These are phyloP conservation scores for Coemansia sp. DNA, from an alignment of 192 early-diverging fungal species.

Conservation along the genomic window DNA sequence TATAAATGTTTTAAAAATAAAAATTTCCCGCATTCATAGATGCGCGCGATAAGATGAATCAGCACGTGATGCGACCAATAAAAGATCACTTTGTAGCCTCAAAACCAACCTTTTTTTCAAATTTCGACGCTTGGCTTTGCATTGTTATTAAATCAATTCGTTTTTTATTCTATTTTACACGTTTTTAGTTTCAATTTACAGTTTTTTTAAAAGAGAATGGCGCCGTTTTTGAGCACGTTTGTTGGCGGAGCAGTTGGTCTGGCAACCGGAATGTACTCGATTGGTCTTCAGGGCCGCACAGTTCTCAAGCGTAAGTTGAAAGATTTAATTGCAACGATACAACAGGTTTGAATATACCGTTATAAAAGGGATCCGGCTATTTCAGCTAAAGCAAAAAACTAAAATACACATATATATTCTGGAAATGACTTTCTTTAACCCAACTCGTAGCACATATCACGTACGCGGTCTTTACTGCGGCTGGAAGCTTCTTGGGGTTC, in stretches of 20 bases:
- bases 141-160: neutral
- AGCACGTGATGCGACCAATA: no score
- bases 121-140: no score
- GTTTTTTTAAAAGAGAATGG: slow-evolving; percentile 6
- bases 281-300: slow-evolving; percentile 38
- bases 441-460: slow-evolving; percentile 31
- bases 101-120: no score
- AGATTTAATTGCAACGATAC: neutral
- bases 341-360: no score
- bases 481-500: slow-evolving; percentile 33
- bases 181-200: neutral
- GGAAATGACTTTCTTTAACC: no score
- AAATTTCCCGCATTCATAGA: no score
- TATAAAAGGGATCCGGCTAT: no score
- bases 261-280: slow-evolving; percentile 47
- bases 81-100: no score
- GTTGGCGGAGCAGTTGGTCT: slow-evolving; percentile 44
- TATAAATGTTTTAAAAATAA: no score
- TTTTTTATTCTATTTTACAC: neutral
- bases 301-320: slow-evolving; percentile 35
- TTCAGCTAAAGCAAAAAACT: no score
- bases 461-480: slow-evolving; percentile 32
- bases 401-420: neutral
- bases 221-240: slow-evolving; percentile 32
- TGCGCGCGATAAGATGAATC: no score